Evolutionary conservation across 129 eudicot species (phyloP), one percentile per base, ranked within the genome.

Genomic region (Logfia minima): DNA sequence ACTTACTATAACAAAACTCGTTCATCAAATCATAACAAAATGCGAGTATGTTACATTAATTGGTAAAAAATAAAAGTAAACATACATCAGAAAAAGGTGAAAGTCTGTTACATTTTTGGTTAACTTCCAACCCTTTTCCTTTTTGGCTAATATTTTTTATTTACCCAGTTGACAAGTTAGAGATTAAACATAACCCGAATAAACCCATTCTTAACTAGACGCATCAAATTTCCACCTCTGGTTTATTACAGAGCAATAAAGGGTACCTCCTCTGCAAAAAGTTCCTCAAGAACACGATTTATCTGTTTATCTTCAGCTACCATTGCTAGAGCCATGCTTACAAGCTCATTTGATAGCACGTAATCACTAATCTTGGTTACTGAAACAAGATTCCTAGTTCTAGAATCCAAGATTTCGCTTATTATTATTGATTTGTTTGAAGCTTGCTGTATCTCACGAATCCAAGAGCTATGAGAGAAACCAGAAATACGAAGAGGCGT

Each of bases 301-400:
- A 93, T 93, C 67, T 93, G 97, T 80, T 93, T 93, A 88, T 93
- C 98, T 85, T 93, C 98, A 22, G 98, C 98, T 63, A 93, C 98
- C 98, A 91, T 90, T 60, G 98, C 98, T 21, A 93, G 87, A 35
- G 98, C 98, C 98, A 93, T 93, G 78, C 98, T 93, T 60, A 93
- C 98, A 63, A 93, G 90, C 86, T 93, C 98, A 82, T 93, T 93
- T 29, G 98, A 93, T 70, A 93, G 86, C 26, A 93, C 98, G 45
- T 93, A 93, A 77, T 93, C 98, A 66, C 98, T 93, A 24, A 93
- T 93, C 81, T 91, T 93, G 66, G 98, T 89, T 9, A 93, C 98
- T 0, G 98, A 90, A 18, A 93, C 98, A 52, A 93, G 96, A 77
- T 93, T 93, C 82, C 98, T 89, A 3, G 98, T 93, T 79, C 97